A percentile compares a stretch with the other conserved stretches of the same genome.
These are phyloP conservation scores for Cyberlindnera subsufficiens DNA, from an alignment of 805 yeast species.

Conservation along the genomic window DNA sequence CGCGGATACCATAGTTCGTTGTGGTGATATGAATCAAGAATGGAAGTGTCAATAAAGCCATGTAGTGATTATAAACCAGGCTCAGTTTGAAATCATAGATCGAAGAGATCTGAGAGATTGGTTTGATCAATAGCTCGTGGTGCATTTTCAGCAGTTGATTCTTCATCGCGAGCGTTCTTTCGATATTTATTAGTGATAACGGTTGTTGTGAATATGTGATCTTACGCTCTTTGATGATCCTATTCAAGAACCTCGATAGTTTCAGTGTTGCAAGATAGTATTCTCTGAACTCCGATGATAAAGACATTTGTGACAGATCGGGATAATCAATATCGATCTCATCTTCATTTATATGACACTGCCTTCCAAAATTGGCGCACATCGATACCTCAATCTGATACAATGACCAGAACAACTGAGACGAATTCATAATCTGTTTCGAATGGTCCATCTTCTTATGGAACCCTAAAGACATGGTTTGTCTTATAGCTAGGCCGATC, in stretches of 20 bases:
- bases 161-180: conserved; percentile 33
- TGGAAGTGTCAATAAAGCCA: conserved; percentile 37
- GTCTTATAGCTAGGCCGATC: conserved; percentile 41
- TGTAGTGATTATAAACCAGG: conserved; percentile 35
- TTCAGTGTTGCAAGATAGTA: conserved; percentile 30
- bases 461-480: conserved; percentile 42
- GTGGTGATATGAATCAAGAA: conserved; percentile 34
- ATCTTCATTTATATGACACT: conserved; percentile 37
- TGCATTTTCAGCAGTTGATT: conserved; percentile 30
- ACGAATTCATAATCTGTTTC: conserved; percentile 20
- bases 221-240: conserved; percentile 35
- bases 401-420: conserved; percentile 35
- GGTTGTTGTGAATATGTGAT: conserved; percentile 31
- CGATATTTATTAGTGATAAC: conserved; percentile 33
- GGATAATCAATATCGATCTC: conserved; percentile 40
- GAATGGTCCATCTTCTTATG: conserved; percentile 31
- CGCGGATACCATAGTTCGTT: conserved; percentile 29
- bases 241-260: conserved; percentile 32
- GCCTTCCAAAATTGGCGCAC: conserved; percentile 41
- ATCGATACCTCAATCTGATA: conserved; percentile 35
- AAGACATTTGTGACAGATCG: conserved; percentile 10
- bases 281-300: conserved; percentile 22
- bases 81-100: conserved; percentile 38
- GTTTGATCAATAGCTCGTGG: conserved; percentile 29
- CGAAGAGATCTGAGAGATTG: conserved; percentile 14